Percentiles rank a stretch among this genome's conserved stretches.
phyloP scores from a whole-genome alignment of 148 eudicot genomes.

The Arctostaphylos glauca region DNA sequence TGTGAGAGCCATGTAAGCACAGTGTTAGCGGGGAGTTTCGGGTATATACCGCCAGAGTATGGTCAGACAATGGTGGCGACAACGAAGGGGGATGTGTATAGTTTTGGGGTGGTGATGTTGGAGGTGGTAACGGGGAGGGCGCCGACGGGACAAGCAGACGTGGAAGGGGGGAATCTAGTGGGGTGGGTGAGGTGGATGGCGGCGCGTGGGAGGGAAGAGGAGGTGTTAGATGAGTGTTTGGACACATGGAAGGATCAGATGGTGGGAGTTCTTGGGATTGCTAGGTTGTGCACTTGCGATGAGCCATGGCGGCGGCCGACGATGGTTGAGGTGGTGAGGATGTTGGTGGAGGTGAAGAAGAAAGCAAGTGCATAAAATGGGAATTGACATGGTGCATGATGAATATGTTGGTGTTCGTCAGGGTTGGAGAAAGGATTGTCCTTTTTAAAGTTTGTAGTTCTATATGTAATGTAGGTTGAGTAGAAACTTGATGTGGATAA shows the following conservation, averaged over 20 bases:
- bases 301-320: constrained; percentile 74
- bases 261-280: constrained; percentile 63
- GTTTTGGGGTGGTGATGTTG: constrained; percentile 93
- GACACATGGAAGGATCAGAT: constrained; percentile 54
- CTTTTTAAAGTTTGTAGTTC: not conserved
- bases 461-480: not conserved
- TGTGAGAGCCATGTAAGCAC: constrained; percentile 96
- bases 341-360: constrained; percentile 48
- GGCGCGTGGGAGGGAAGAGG: constrained; percentile 49
- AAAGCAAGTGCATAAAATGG: constrained; percentile 16
- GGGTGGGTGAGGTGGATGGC: constrained; percentile 88
- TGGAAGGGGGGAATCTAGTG: constrained; percentile 89
- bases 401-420: not conserved
- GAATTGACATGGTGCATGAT: not conserved
- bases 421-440: not conserved
- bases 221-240: constrained; percentile 53
- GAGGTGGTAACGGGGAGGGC: constrained; percentile 83
- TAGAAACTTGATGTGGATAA: not conserved
- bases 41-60: constrained; percentile 94
- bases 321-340: constrained; percentile 75
- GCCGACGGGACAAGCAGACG: constrained; percentile 81
- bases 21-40: constrained; percentile 78
- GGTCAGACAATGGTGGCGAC: constrained; percentile 88
- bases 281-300: constrained; percentile 65
- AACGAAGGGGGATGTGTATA: constrained; percentile 76